Base-by-base conservation (phyloP, 768 basidiomycete species). In the Boletellus ananiceps region DNA sequence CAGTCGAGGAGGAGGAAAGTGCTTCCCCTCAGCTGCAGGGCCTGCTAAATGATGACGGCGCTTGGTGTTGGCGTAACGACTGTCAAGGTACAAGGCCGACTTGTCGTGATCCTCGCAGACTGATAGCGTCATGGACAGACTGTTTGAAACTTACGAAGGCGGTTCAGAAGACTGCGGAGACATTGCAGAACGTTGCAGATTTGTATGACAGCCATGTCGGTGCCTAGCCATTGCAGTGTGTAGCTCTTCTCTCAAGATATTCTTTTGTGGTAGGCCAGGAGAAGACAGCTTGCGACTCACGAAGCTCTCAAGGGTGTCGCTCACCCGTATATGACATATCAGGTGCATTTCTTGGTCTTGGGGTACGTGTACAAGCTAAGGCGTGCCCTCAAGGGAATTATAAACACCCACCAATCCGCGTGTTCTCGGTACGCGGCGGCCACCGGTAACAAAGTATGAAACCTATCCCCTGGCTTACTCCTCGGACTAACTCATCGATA, bases 61-160 rank as follows among this genome's bases (percentile, higher is more conserved):
- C 87, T 3, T 88, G 91, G 87, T 91, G 89, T 64, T 94, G 90
- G 89, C 75, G 82, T 21, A 88, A 93, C 46, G 75, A 74, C 3
- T 92, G 90, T 62, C 67, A 76, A 62, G 82, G 88, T 87, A 57
- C 36, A 32, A 14, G 18, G 16, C 14, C 13, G 31, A 16, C 15
- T 44, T 23, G 19, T 16, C 19, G 14, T 32, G 23, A 39, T 37
- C 29, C 29, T 40, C 27, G 29, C 40, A 23, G 16, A 9, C 25
- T 40, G 25, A 36, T 44, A 38, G 44, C 37, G 18, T 36, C 15
- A 18, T 23, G 47, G 27, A 11, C 48, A 88, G 89, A 83, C 33
- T 93, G 90, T 62, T 68, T 92, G n/a, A 77, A 77, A 47, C 69
- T 90, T 42, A 89, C 86, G 2, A 90, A 86, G 58, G 86, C 83